Evolutionary conservation across 1,284 basidiomycete species (phyloP).

Genomic region (Serendipita sp.): DNA sequence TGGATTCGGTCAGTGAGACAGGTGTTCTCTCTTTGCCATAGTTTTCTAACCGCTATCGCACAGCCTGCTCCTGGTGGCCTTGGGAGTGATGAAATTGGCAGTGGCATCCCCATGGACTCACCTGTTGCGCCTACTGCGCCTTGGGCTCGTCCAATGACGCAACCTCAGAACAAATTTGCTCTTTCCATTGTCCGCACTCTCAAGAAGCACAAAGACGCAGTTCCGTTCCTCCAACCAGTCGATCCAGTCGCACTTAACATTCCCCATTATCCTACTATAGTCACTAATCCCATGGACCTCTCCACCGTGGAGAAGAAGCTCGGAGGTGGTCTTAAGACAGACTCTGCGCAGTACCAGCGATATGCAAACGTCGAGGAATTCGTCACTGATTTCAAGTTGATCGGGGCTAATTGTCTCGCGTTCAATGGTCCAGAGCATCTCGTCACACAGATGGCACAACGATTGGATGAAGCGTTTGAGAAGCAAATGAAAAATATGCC

Average conservation of each 20-base stretch:
- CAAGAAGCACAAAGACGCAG: slow-evolving; percentile 77
- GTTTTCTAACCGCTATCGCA: not conserved
- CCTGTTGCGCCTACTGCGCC: not conserved
- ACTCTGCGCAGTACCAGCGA: slow-evolving; percentile 24
- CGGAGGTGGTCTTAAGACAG: slow-evolving; percentile 7
- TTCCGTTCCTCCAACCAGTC: slow-evolving; percentile 77
- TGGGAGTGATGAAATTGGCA: not conserved
- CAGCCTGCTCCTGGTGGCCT: not conserved
- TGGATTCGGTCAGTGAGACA: not conserved
- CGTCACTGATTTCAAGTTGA: slow-evolving; percentile 64
- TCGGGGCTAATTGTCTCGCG: slow-evolving; percentile 77
- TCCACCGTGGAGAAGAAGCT: slow-evolving; percentile 88
- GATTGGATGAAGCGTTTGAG: slow-evolving; percentile 76
- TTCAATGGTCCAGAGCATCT: slow-evolving; percentile 91
- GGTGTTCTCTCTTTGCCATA: not conserved
- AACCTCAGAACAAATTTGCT: slow-evolving; percentile 69
- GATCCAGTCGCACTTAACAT: slow-evolving; percentile 82
- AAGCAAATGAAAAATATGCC: slow-evolving; percentile 62
- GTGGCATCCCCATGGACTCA: not conserved
- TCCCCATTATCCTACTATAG: slow-evolving; percentile 79
- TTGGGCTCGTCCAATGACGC: not conserved
- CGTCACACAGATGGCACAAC: slow-evolving; percentile 65
- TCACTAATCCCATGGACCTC: slow-evolving; percentile 91
- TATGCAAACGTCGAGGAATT: slow-evolving; percentile 69
- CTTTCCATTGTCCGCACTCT: slow-evolving; percentile 66